Conservation (phyloP, 75 land plant species). For the Picea glauca region DNA sequence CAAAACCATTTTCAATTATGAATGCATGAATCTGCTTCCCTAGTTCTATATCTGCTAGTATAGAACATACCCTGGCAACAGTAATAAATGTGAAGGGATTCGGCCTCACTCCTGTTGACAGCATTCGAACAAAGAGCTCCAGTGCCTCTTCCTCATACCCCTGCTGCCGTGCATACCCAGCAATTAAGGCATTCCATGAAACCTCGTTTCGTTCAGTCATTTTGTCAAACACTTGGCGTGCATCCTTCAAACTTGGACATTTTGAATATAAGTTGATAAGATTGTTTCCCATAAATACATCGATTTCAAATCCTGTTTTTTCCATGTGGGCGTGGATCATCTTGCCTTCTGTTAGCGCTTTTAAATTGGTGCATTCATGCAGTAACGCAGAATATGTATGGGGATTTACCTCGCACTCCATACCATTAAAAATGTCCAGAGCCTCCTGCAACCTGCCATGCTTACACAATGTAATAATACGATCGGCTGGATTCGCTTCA, state of each 20-base stretch:
- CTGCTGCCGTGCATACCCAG: conserved; percentile 52
- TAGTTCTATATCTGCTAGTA: background rate
- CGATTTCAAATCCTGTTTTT: conserved; percentile 21
- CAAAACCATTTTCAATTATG: conserved; percentile 1
- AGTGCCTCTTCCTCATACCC: conserved; percentile 18
- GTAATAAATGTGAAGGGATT: background rate
- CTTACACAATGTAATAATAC: too few species aligned
- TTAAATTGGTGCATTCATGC: too few species aligned
- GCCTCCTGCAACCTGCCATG: too few species aligned
- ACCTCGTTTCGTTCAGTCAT: conserved; percentile 32
- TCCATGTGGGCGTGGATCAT: too few species aligned
- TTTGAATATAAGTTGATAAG: conserved; percentile 60
- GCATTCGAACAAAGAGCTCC: background rate
- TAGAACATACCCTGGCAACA: background rate
- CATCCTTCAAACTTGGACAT: conserved; percentile 33
- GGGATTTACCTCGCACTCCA: too few species aligned
- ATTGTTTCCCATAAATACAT: conserved; percentile 26
- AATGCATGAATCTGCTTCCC: conserved; percentile 2
- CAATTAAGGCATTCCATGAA: conserved; percentile 64
- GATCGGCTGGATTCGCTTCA: too few species aligned
- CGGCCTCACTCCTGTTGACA: conserved; percentile 19
- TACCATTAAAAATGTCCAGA: too few species aligned
- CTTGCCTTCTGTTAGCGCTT: too few species aligned
- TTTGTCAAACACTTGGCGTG: conserved; percentile 36
- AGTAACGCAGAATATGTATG: too few species aligned